These are phyloP conservation scores for Capsicum baccatum DNA, from an alignment of 257 asterid genomes.

Conservation along the genomic window DNA sequence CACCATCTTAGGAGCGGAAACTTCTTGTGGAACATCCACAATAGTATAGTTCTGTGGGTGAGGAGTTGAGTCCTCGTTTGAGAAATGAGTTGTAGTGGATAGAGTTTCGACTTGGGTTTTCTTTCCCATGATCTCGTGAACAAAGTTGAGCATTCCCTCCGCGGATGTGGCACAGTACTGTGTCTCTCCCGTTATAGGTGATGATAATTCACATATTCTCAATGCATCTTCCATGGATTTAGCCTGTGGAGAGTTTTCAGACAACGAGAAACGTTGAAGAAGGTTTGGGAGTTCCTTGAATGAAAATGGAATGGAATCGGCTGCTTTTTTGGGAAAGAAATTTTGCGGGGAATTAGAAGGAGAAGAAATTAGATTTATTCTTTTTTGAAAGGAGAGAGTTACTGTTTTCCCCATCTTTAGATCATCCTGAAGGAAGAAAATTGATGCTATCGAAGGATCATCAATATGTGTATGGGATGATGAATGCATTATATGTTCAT, in stretches of 20 bases:
- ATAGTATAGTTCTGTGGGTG: slow-evolving; percentile 28
- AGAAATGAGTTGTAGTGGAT: slow-evolving; percentile 40
- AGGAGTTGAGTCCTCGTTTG: too few relatives aligned
- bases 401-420: too few relatives aligned
- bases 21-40: slow-evolving; percentile 40
- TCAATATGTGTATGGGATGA: too few relatives aligned
- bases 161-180: slow-evolving; percentile 72
- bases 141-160: slow-evolving; percentile 65
- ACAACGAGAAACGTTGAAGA: too few relatives aligned
- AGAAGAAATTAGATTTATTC: not conserved
- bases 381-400: slow-evolving; percentile 54
- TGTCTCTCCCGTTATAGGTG: slow-evolving; percentile 66
- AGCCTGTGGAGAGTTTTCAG: slow-evolving; percentile 35
- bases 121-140: slow-evolving; percentile 44
- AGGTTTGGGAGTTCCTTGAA: too few relatives aligned
- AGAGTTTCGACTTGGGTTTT: slow-evolving; percentile 37
- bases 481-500: too few relatives aligned
- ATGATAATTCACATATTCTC: slow-evolving; percentile 52
- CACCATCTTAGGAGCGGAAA: slow-evolving; percentile 50
- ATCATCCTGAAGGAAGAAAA: too few relatives aligned
- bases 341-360: too few relatives aligned
- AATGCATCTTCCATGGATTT: slow-evolving; percentile 66
- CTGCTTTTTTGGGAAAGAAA: slow-evolving; percentile 50
- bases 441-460: too few relatives aligned
- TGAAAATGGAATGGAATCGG: slow-evolving; percentile 68